Evolutionary conservation across 1,139 yeast genomes (phyloP).

Genomic region (Yamadazyma epiphylla): DNA sequence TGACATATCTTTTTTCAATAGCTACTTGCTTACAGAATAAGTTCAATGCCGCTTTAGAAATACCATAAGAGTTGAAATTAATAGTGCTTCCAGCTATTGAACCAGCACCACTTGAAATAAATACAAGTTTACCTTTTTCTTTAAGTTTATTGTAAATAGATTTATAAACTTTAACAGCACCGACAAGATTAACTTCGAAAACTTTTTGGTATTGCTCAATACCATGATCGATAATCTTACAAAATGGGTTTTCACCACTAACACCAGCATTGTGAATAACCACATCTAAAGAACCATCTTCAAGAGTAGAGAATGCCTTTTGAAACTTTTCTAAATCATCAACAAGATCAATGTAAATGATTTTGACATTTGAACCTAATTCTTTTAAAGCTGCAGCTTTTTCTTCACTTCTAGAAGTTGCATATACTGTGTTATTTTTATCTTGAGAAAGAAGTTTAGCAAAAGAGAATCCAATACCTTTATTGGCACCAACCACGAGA

Average conservation of each 20-base stretch:
- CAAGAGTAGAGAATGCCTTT: constrained; percentile 1
- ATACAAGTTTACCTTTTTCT: constrained; percentile 3
- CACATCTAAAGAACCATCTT: constrained; percentile 1
- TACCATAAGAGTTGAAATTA: constrained; percentile 2
- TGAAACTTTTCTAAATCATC: background rate
- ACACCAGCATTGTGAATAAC: constrained; percentile 4
- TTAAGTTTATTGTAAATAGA: constrained; percentile 7
- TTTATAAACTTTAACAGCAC: constrained; percentile 7
- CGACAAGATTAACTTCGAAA: constrained; percentile 6
- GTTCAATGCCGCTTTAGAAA: constrained; percentile 3
- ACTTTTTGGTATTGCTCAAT: constrained; percentile 1
- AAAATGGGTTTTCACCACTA: background rate
- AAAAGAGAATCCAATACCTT: constrained; percentile 18
- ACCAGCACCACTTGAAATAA: constrained; percentile 6
- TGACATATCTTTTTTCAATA: background rate
- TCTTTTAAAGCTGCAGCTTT: constrained; percentile 1
- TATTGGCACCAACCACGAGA: constrained; percentile 19
- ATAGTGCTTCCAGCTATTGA: background rate
- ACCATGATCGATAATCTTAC: constrained; percentile 1
- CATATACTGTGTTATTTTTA: constrained; percentile 19
- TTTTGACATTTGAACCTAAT: background rate
- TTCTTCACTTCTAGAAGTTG: constrained; percentile 18
- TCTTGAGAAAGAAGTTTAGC: constrained; percentile 4
- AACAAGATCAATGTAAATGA: constrained; percentile 3
- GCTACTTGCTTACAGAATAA: constrained; percentile 2